phyloP scores from a whole-genome alignment of 176 grass and related monocot species.

The Leersia perrieri region DNA sequence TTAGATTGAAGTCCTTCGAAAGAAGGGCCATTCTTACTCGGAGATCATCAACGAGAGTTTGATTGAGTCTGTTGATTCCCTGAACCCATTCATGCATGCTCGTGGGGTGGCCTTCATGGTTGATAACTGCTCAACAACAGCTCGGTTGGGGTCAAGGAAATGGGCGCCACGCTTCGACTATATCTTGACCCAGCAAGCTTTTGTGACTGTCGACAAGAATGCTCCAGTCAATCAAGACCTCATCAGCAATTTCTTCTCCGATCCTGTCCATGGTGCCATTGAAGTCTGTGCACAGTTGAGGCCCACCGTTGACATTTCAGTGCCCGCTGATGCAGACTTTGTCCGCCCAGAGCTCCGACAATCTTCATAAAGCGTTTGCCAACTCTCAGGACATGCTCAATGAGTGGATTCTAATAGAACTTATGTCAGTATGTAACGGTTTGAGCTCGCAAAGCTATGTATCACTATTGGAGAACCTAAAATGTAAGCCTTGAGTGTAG shows the following conservation, averaged over 20 bases:
- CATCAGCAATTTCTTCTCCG: slow-evolving; percentile 79
- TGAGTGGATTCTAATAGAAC: background rate
- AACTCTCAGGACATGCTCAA: background rate
- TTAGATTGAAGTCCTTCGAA: slow-evolving; percentile 78
- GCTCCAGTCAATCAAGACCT: slow-evolving; percentile 77
- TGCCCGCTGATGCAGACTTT: slow-evolving; percentile 79
- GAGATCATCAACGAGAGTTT: slow-evolving; percentile 90
- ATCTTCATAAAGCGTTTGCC: slow-evolving; percentile 31
- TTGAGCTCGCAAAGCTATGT: slow-evolving; percentile 16
- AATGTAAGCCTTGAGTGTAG: slow-evolving; percentile 5
- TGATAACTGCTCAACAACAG: slow-evolving; percentile 90
- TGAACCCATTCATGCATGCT: slow-evolving; percentile 97
- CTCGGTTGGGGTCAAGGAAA: slow-evolving; percentile 83
- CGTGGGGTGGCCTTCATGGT: slow-evolving; percentile 96
- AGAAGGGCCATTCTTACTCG: slow-evolving; percentile 83
- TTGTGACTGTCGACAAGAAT: slow-evolving; percentile 65
- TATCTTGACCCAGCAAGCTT: slow-evolving; percentile 87
- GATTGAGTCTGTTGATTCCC: slow-evolving; percentile 84
- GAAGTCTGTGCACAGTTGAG: slow-evolving; percentile 72
- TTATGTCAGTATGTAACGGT: slow-evolving; percentile 3
- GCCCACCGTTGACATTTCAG: slow-evolving; percentile 90
- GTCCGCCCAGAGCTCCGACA: slow-evolving; percentile 85
- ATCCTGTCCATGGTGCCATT: slow-evolving; percentile 75
- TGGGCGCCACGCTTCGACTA: slow-evolving; percentile 91
- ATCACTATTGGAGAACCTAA: slow-evolving; percentile 26